Evolutionary conservation across 1,139 yeast genomes (phyloP), one percentile per base, ranked within the genome.

Genomic region (Casaregolazyma suthepensis): DNA sequence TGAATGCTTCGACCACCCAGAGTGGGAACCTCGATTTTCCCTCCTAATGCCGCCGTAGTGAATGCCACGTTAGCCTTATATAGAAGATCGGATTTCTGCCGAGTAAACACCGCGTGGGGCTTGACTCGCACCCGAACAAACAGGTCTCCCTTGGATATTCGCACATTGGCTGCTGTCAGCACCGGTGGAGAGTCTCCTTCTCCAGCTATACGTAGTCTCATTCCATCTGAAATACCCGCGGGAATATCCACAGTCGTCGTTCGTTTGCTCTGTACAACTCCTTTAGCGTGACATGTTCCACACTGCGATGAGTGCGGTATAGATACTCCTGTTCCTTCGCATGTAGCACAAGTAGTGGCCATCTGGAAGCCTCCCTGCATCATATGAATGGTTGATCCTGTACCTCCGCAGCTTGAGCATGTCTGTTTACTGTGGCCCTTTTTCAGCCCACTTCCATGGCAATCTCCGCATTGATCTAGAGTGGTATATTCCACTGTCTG

Each of bases 41-140:
- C 99, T 55, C 99, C 99, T 50, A 93, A 75, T 0, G 96, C 93
- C 1, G 99, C 99, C 0, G 99, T 93, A 1, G 99, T 93, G 83
- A 90, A 87, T 49, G 94, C 85, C 53, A 93, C 82, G 47, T 81
- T 81, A 51, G 84, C 82, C 40, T 77, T 75, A 63, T 82, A 78
- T 55, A 86, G 69, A 58, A 93, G 77, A 63, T 86, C 82, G 56
- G 79, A 75, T 45, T 86, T 86, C 40, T 75, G 75, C 52, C 96
- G 79, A 49, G 76, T 74, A 71, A 91, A 93, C 38, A 75, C 71
- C 35, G 83, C 78, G 66, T 93, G 97, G 35, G 83, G 82, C 60
- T 79, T 76, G 23, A 93, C 95, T 61, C 82, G 81, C 48, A 93
- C 80, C 61, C 96, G 78, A 22, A 94, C 83, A 58, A 86, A 83